Evolutionary conservation across 306 rosid genomes (phyloP).

Genomic region (Cucumis cinereus): DNA sequence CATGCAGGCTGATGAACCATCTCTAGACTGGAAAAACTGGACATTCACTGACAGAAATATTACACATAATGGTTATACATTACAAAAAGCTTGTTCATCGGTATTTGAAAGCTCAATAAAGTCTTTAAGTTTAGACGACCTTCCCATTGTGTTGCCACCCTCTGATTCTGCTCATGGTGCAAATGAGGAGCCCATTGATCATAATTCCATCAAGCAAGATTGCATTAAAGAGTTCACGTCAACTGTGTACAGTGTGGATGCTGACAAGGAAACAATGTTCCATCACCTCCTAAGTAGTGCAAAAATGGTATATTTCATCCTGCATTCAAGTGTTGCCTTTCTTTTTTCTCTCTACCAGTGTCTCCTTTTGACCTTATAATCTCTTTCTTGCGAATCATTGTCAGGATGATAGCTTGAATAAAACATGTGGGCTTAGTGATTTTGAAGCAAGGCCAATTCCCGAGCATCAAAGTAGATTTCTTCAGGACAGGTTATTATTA

Average conservation of each 20-base stretch:
- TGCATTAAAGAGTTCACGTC: conserved; percentile 14
- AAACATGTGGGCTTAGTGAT: conserved; percentile 17
- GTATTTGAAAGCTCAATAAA: conserved; percentile 35
- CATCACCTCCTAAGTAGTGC: conserved; percentile 12
- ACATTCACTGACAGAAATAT: conserved; percentile 23
- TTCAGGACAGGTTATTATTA: conserved; percentile 48
- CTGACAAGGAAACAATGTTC: conserved; percentile 14
- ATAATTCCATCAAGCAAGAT: conserved; percentile 19
- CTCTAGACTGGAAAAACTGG: conserved; percentile 65
- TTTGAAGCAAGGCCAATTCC: conserved; percentile 15
- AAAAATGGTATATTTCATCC: conserved; percentile 28
- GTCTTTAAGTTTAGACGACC: conserved; percentile 45
- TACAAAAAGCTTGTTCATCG: conserved; percentile 22
- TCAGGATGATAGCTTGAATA: conserved; percentile 32
- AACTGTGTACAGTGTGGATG: conserved; percentile 14
- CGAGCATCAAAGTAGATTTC: conserved; percentile 44
- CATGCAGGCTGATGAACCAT: conserved; percentile 41
- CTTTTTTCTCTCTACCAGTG: conserved; percentile 1
- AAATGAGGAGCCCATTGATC: conserved; percentile 22
- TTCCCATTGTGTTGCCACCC: conserved; percentile 13
- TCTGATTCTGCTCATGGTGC: conserved; percentile 14
- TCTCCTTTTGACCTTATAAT: neutral
- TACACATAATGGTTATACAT: conserved; percentile 2
- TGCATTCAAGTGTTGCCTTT: neutral
- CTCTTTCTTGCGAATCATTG: conserved; percentile 7